Percentiles rank a stretch among this genome's conserved stretches.
These are phyloP conservation scores for Rhynchospora pubera DNA, from an alignment of 176 grass and related monocot species.

Conservation along the genomic window DNA sequence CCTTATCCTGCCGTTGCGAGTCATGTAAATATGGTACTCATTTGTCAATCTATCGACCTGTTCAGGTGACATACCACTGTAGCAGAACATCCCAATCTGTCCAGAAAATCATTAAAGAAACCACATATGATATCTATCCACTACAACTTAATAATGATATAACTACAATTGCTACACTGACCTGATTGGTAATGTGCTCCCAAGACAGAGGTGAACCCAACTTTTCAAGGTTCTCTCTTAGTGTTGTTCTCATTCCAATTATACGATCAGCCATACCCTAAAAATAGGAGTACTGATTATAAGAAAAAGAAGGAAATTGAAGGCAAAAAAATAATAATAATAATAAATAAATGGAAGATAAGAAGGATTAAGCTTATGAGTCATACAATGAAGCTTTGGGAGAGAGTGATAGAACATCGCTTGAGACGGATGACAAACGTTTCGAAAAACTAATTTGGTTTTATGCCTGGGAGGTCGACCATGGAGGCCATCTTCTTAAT, in stretches of 20 bases:
- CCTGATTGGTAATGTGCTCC: conserved; percentile 96
- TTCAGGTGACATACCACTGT: conserved; percentile 91
- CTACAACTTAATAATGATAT: neutral
- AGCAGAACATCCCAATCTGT: conserved; percentile 99
- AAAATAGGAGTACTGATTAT: neutral
- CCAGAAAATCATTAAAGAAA: neutral
- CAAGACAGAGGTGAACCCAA: conserved; percentile 76
- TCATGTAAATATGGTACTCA: conserved; percentile 97
- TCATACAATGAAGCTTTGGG: no score
- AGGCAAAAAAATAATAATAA: neutral
- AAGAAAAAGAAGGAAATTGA: neutral
- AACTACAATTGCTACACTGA: conserved; percentile 21
- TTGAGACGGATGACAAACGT: no score
- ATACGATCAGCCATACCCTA: conserved; percentile 93
- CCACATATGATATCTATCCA: neutral
- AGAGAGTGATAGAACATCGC: no score
- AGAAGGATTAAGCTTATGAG: no score
- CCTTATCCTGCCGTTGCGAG: conserved; percentile 95
- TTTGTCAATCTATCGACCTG: conserved; percentile 80
- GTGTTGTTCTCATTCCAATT: conserved; percentile 87
- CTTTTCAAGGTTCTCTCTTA: conserved; percentile 70
- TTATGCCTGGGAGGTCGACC: no score
- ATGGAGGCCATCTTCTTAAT: no score
- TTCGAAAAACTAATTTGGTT: no score
- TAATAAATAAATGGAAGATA: neutral